Evolutionary conservation across 2,329 filamentous ascomycete species (phyloP), one percentile per base, ranked within the genome.

Genomic region (Alternaria atra): DNA sequence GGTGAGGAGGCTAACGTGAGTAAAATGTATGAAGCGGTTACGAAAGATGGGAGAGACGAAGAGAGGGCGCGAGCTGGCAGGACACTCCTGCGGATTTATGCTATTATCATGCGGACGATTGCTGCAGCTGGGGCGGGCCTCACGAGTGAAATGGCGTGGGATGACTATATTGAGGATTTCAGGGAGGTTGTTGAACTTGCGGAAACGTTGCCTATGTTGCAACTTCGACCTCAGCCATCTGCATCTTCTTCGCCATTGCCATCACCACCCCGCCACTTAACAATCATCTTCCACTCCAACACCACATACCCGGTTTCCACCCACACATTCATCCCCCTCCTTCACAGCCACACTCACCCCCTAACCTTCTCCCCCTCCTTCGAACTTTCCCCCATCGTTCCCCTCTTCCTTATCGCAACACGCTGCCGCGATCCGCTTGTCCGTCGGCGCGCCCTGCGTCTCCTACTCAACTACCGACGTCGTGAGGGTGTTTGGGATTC

Each of bases 401-500:
- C 71, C 13, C 57, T 73, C 8, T 75, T 75, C 60, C 35, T 73
- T 12, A 62, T 64, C 32, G 66, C 70, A 13, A 69, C 66, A 58
- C 69, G 69, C 9, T 74, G 71, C 44, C 69, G 73, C 12, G 73
- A 74, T 47, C 73, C 73, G 10, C 34, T 67, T n/a, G 51, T 71
- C 13, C 69, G 73, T 4, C 63, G 73, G 13, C 68, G 71, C 29
- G 73, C 71, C 20, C 63, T 75, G 15, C 57, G 64, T 10, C 55
- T 75, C 2, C 20, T 20, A 20, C 64, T 72, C 20, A 68, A 60
- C 46, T 67, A 64, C 58, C 55, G 70, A 25, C 63, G 71, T 12
- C 66, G 73, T 23, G 73, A 75, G 54, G 72, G 73, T 5, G 66
- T 71, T 3, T 75, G 72, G 73, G 69, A 74, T 47, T 70, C 66